Conservation (phyloP, 2,329 filamentous ascomycete genomes). For the Mycogone perniciosa region DNA sequence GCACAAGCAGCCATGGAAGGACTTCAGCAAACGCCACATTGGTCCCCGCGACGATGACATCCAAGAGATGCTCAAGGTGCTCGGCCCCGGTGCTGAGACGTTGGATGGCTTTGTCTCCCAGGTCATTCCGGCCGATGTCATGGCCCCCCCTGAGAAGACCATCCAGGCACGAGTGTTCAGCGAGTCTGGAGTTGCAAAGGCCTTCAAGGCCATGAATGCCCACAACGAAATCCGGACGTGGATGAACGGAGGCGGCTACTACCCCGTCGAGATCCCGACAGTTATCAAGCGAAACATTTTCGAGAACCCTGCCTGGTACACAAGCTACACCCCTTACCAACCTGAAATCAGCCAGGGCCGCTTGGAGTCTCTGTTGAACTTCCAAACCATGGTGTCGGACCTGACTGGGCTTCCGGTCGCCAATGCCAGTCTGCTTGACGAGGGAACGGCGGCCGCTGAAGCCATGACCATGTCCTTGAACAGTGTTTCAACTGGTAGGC, state of each 20-base stretch:
- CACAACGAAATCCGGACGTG: conserved; percentile 45
- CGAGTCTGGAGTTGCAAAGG: conserved; percentile 18
- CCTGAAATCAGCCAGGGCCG: conserved; percentile 95
- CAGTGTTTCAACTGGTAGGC: conserved; percentile 61
- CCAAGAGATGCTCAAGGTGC: conserved; percentile 69
- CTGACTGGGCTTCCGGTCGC: conserved; percentile 80
- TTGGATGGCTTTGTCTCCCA: conserved; percentile 80
- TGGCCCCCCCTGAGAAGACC: conserved; percentile 32
- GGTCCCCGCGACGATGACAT: conserved; percentile 67
- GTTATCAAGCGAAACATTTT: conserved; percentile 91
- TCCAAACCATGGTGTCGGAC: conserved; percentile 87
- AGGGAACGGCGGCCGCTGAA: conserved; percentile 87
- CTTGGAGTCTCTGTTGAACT: conserved; percentile 87
- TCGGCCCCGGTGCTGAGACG: conserved; percentile 66
- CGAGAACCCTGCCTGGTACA: conserved; percentile 95
- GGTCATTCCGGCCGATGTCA: conserved; percentile 74
- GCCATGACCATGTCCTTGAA: conserved; percentile 92
- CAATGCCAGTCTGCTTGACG: conserved; percentile 86
- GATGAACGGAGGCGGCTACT: conserved; percentile 85
- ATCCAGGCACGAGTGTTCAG: conserved; percentile 51
- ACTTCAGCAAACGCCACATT: conserved; percentile 77
- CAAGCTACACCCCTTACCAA: conserved; percentile 95
- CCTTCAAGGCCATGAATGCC: conserved; percentile 33
- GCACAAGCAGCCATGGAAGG: conserved; percentile 19
- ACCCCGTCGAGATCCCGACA: conserved; percentile 75